Base-by-base conservation (phyloP, 257 asterid species). In the Solanum medicagineum region DNA sequence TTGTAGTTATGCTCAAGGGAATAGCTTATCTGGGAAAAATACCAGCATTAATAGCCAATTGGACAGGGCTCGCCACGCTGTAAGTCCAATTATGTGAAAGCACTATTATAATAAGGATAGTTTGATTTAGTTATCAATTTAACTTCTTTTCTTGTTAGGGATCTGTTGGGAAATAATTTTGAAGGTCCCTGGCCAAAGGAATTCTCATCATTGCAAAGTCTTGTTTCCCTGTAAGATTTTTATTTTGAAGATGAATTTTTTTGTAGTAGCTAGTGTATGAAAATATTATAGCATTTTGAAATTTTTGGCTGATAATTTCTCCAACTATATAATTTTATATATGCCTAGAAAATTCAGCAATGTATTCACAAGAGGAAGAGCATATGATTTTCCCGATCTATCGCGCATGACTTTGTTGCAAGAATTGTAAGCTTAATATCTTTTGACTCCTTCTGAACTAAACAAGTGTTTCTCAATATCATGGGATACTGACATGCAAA, bases 91-190 rank as follows among this genome's bases (percentile, higher is more conserved):
- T 69, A 55, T 71, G 1, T 70, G 80, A 40, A 36, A 70, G 54
- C 55, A 19, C 6, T 71, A 71, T 71, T 42, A 42, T 71, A 44
- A 20, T 42, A 71, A 19, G 80, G 19, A 20, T 71, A 0, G 55
- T 20, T 10, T 40, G 20, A 71, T 44, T 71, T 71, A 4, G 42
- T 19, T 6, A 29, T 65, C 17, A 1, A 42, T 54, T 6, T 69
- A 22, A 36, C 56, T 55, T 32, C 60, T 68, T 63, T 40, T 16
- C 56, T 2, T 70, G 0, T 55, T 3, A 86, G 86, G 86, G 0
- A 3, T 19, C 75, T 87, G 75, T 8, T 42, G 4, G 89, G 89
- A 66, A 87, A 87, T 84, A 75, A 77, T 53, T 87, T 87, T 83
- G n/a, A 53, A 79, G 89, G 85, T 56, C 80, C 83, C 42, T 56